Percentiles rank a stretch among this genome's conserved stretches.
phyloP scores from a whole-genome alignment of 1,284 basidiomycete species.

The Mycena citricolor region DNA sequence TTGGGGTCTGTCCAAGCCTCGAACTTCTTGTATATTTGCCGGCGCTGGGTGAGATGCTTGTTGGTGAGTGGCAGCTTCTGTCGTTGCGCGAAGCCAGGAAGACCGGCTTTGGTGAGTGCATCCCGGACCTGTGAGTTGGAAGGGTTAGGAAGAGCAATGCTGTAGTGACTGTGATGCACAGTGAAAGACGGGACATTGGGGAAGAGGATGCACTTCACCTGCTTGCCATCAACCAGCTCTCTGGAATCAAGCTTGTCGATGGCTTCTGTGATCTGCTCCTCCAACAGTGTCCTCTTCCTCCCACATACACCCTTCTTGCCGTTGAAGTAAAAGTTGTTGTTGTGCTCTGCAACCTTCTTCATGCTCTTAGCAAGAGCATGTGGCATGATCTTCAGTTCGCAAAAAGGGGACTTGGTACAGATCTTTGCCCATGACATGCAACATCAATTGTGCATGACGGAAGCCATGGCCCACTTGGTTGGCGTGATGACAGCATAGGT shows the following conservation, averaged over 20 bases:
- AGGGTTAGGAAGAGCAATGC: too few relatives aligned
- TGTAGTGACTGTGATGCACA: too few relatives aligned
- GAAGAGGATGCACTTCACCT: not conserved
- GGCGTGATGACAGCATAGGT: too few relatives aligned
- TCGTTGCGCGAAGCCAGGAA: not conserved
- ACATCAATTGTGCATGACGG: not conserved
- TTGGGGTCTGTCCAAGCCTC: not conserved
- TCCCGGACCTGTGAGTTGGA: not conserved
- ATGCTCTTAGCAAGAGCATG: not conserved
- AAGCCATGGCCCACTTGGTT: conserved; percentile 5
- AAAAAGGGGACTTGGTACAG: too few relatives aligned
- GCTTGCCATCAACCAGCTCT: conserved; percentile 2
- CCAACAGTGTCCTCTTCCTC: conserved; percentile 4
- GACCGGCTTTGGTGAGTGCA: not conserved
- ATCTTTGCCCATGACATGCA: conserved; percentile 2
- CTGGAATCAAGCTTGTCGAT: conserved; percentile 1
- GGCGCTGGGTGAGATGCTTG: not conserved
- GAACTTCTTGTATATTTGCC: not conserved
- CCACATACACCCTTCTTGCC: conserved; percentile 3
- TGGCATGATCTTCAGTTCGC: too few relatives aligned
- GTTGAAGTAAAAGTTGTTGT: not conserved
- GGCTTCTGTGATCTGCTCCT: conserved; percentile 1
- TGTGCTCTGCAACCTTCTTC: conserved; percentile 4
- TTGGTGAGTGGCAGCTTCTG: not conserved
- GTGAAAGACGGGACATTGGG: not conserved